phyloP scores from a whole-genome alignment of 1,139 yeast species.

The Hemisphaericaspora lyxosophila region DNA sequence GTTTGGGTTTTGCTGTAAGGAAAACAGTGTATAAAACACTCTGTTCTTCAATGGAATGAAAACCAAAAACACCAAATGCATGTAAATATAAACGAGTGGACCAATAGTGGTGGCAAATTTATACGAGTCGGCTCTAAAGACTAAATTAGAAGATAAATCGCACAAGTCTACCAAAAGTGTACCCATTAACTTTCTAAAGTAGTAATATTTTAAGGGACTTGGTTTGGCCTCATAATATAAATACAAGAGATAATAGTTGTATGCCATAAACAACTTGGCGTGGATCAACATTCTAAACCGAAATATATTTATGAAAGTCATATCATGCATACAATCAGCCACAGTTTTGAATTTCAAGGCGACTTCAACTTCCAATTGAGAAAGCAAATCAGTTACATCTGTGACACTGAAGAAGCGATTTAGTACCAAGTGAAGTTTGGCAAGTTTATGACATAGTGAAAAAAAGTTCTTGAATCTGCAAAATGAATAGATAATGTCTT shows the following conservation, averaged over 20 bases:
- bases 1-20: not conserved
- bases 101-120: conserved; percentile 10
- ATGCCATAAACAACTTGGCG: conserved; percentile 19
- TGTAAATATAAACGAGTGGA: conserved; percentile 13
- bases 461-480: conserved; percentile 11
- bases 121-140: conserved; percentile 6
- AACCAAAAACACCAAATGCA: conserved; percentile 12
- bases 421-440: conserved; percentile 11
- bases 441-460: conserved; percentile 9
- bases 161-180: conserved; percentile 21
- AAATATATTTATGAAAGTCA: not conserved
- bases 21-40: conserved; percentile 6
- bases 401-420: conserved; percentile 11
- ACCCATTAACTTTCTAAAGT: conserved; percentile 22
- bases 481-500: conserved; percentile 17
- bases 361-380: conserved; percentile 11
- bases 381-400: conserved; percentile 8
- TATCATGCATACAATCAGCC: conserved; percentile 6
- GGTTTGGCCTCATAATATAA: conserved; percentile 25
- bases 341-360: conserved; percentile 10
- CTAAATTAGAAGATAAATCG: too few species aligned
- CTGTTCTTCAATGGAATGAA: conserved; percentile 8
- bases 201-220: conserved; percentile 21
- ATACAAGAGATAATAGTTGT: conserved; percentile 25
- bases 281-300: conserved; percentile 7